Conservation (phyloP, 2,329 filamentous ascomycete species). For the Fusarium pseudonygamai region DNA sequence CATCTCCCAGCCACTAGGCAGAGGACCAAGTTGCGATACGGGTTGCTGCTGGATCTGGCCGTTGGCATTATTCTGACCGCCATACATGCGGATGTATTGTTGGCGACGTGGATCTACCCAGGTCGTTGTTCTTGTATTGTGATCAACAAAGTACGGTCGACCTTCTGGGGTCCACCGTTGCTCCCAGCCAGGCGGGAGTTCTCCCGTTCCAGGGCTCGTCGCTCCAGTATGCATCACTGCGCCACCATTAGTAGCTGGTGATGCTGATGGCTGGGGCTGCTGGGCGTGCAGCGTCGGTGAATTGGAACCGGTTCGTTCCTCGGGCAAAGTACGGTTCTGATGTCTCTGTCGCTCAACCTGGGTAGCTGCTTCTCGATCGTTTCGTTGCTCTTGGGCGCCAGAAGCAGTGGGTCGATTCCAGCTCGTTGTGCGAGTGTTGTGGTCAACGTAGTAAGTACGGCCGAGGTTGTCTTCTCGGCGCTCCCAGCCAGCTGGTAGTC, state of each 20-base stretch:
- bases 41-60: slow-evolving; percentile 96
- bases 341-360: slow-evolving; percentile 93
- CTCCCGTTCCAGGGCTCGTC: slow-evolving; percentile 92
- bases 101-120: slow-evolving; percentile 98
- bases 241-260: slow-evolving; percentile 60
- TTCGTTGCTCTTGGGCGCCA: slow-evolving; percentile 75
- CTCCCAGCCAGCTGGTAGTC: slow-evolving; percentile 94
- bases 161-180: slow-evolving; percentile 95
- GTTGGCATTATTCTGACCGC: slow-evolving; percentile 83
- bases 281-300: slow-evolving; percentile 79
- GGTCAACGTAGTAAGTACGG: slow-evolving; percentile 97
- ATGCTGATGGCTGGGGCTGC: slow-evolving; percentile 51
- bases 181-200: slow-evolving; percentile 96
- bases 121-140: slow-evolving; percentile 96
- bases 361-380: slow-evolving; percentile 87
- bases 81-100: slow-evolving; percentile 98
- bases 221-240: slow-evolving; percentile 94
- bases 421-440: slow-evolving; percentile 95
- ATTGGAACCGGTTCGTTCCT: slow-evolving; percentile 92
- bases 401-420: slow-evolving; percentile 90
- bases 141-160: slow-evolving; percentile 95
- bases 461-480: slow-evolving; percentile 94
- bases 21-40: slow-evolving; percentile 92
- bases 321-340: slow-evolving; percentile 93
- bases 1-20: slow-evolving; percentile 99